Percentiles rank a stretch among this genome's conserved stretches.
These are phyloP conservation scores for Solanum clarkiae DNA, from an alignment of 257 asterid species.

Conservation along the genomic window DNA sequence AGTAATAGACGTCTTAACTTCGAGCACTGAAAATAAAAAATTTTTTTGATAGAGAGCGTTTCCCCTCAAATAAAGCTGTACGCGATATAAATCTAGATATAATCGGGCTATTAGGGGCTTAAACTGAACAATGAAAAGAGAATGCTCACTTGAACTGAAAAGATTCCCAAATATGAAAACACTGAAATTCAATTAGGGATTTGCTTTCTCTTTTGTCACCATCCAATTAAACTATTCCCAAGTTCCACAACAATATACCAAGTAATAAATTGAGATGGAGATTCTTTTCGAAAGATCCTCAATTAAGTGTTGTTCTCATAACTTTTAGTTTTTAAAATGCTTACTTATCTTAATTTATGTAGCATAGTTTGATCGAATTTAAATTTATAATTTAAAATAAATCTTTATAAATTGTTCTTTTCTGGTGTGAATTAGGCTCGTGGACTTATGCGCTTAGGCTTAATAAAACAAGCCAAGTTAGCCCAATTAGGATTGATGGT, in stretches of 20 bases:
- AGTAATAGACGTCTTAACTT: no score
- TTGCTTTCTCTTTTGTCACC: neutral
- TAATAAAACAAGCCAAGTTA: neutral
- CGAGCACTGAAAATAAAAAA: no score
- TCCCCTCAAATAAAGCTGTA: no score
- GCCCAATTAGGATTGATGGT: neutral
- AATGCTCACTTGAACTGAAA: no score
- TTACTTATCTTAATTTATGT: neutral
- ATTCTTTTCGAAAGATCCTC: no score
- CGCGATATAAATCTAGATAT: rapidly evolving
- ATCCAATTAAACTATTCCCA: neutral
- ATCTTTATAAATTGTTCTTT: neutral
- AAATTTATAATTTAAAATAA: neutral
- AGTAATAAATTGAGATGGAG: no score
- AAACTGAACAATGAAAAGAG: no score
- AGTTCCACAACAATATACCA: neutral
- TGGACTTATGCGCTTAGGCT: neutral
- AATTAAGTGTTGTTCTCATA: no score
- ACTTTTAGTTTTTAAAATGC: neutral
- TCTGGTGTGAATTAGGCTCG: neutral
- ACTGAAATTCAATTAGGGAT: neutral
- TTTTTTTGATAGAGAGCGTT: rapidly evolving
- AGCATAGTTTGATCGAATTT: rapidly evolving
- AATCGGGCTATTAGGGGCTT: no score
- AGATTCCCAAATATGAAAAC: neutral